Percentiles rank a stretch among this genome's conserved stretches.
These are phyloP conservation scores for Nakaseomyces bracarensis DNA, from an alignment of 1,139 yeast species.

Conservation along the genomic window DNA sequence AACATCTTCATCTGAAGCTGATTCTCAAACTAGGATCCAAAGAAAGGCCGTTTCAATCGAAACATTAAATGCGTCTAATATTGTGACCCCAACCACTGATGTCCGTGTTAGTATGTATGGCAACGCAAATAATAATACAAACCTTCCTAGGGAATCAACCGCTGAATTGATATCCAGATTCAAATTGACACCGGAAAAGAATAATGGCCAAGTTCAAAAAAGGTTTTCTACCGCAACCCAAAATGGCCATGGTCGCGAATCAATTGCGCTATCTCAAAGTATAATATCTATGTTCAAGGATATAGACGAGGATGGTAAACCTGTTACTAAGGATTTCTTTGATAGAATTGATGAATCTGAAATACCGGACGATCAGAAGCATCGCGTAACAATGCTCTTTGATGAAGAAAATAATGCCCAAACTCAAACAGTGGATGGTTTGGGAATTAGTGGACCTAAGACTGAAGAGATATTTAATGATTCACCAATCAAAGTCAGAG, in stretches of 20 bases:
- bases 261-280: slow-evolving; percentile 18
- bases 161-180: slow-evolving; percentile 31
- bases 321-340: slow-evolving; percentile 4
- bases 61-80: slow-evolving; percentile 26
- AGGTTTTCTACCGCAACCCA: slow-evolving; percentile 19
- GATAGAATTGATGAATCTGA: slow-evolving; percentile 6
- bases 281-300: slow-evolving; percentile 29
- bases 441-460: background rate
- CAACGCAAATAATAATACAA: slow-evolving; percentile 15
- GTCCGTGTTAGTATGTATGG: slow-evolving; percentile 30
- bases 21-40: slow-evolving; percentile 21
- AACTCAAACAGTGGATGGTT: background rate
- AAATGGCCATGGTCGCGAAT: slow-evolving; percentile 11
- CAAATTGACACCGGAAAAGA: slow-evolving; percentile 24
- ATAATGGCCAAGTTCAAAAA: slow-evolving; percentile 16
- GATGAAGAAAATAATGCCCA: slow-evolving; percentile 19
- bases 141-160: slow-evolving; percentile 28
- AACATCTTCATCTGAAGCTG: slow-evolving; percentile 21
- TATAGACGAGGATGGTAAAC: slow-evolving; percentile 26
- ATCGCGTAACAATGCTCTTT: slow-evolving; percentile 29
- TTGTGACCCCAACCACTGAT: slow-evolving; percentile 27
- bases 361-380: slow-evolving; percentile 8
- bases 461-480: background rate
- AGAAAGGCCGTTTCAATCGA: slow-evolving; percentile 31
- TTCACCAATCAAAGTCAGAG: slow-evolving; percentile 6